Evolutionary conservation across 2,329 filamentous ascomycete genomes (phyloP).

Genomic region (Proliferodiscus dingleyae): DNA sequence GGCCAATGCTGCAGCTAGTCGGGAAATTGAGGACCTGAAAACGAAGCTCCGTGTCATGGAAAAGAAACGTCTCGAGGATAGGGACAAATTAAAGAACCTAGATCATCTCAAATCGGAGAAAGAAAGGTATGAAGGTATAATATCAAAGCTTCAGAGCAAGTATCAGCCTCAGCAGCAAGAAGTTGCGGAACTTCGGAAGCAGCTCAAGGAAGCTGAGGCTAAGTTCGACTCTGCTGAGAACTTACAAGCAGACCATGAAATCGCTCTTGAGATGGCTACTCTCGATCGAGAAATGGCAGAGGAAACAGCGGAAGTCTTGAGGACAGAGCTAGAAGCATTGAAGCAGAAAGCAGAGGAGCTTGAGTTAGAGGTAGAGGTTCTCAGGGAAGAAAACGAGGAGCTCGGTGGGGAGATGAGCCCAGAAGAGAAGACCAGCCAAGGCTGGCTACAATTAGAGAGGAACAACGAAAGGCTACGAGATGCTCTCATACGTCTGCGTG

Average conservation of each 20-base stretch:
- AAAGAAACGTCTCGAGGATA: conserved; percentile 78
- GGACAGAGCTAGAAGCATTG: conserved; percentile 72
- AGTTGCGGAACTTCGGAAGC: conserved; percentile 67
- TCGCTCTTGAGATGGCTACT: conserved; percentile 77
- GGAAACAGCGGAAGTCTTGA: conserved; percentile 78
- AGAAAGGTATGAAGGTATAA: conserved; percentile 76
- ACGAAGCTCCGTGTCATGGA: conserved; percentile 83
- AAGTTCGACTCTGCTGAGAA: conserved; percentile 66
- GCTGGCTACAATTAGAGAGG: conserved; percentile 87
- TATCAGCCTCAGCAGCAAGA: conserved; percentile 82
- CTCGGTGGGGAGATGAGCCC: conserved; percentile 78
- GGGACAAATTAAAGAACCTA: conserved; percentile 75
- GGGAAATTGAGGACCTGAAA: conserved; percentile 82
- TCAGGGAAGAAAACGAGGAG: conserved; percentile 82
- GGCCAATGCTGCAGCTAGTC: conserved; percentile 25
- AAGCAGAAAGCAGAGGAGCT: conserved; percentile 77
- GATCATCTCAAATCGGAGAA: conserved; percentile 72
- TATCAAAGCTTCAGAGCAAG: conserved; percentile 86
- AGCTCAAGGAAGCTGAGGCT: conserved; percentile 70
- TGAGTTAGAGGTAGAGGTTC: conserved; percentile 79
- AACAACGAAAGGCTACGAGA: conserved; percentile 85
- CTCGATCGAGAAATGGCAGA: conserved; percentile 96
- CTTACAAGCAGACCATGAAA: conserved; percentile 78
- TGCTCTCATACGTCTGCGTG: conserved; percentile 76
- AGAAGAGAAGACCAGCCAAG: conserved; percentile 79